These are phyloP conservation scores for Pseudopyricularia javanii DNA, from an alignment of 2,329 filamentous ascomycete genomes.

Conservation along the genomic window DNA sequence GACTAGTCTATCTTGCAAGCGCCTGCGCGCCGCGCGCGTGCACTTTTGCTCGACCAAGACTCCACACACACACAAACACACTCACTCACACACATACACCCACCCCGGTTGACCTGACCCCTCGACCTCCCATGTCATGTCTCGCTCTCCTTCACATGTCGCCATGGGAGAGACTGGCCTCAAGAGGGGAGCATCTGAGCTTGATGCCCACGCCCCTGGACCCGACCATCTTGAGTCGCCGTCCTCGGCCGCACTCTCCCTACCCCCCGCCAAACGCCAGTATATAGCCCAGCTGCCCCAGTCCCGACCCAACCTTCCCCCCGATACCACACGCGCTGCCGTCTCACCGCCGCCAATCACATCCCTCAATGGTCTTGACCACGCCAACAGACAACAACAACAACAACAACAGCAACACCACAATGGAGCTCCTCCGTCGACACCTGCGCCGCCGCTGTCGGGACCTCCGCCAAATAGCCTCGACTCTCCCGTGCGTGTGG, in stretches of 20 bases:
- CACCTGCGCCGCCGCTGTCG: neutral
- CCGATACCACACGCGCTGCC: neutral
- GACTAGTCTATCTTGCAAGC: neutral
- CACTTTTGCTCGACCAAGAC: neutral
- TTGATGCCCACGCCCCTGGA: neutral
- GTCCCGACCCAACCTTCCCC: neutral
- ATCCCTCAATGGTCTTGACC: neutral
- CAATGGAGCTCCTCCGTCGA: neutral
- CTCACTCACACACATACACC: too few species aligned
- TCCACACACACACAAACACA: neutral
- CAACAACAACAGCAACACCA: too few species aligned
- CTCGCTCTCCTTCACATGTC: neutral
- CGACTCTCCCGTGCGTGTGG: neutral
- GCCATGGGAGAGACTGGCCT: neutral
- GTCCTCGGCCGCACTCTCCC: neutral
- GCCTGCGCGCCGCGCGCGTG: neutral
- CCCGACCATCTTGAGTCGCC: neutral
- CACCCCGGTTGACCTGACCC: neutral
- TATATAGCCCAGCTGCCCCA: neutral
- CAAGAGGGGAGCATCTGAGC: slow-evolving; percentile 1
- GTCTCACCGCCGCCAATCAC: neutral
- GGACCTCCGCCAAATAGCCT: neutral
- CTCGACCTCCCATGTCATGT: neutral
- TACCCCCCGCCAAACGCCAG: neutral
- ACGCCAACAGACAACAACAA: neutral